Percentiles rank a stretch among this genome's conserved stretches.
These are phyloP conservation scores for Phlebiopsis flavidoalba DNA, from an alignment of 768 basidiomycete genomes.

Conservation along the genomic window DNA sequence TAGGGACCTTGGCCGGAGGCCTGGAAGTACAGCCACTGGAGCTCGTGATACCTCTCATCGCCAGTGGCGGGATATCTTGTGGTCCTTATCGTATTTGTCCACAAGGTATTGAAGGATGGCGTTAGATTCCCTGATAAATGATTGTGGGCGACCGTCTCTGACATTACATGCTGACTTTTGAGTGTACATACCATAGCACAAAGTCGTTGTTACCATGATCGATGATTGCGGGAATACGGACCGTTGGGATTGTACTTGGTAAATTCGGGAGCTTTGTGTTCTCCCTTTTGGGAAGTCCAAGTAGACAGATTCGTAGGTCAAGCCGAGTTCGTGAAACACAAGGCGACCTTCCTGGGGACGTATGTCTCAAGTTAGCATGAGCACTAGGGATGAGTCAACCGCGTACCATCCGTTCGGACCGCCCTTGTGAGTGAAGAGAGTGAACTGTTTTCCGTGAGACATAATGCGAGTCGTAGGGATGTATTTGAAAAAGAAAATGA, in stretches of 20 bases:
- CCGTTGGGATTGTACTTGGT: conserved; percentile 29
- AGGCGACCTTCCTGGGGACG: conserved; percentile 19
- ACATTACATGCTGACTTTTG: neutral
- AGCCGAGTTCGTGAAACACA: conserved; percentile 23
- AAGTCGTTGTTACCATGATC: conserved; percentile 30
- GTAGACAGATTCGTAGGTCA: conserved; percentile 21
- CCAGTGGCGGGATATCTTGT: conserved; percentile 20
- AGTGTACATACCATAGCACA: conserved; percentile 20
- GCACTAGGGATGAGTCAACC: conserved; percentile 15
- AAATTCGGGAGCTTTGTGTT: conserved; percentile 22
- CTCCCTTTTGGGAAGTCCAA: conserved; percentile 19
- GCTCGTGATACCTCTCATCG: conserved; percentile 14
- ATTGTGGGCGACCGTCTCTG: neutral
- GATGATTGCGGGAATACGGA: conserved; percentile 30
- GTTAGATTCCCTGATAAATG: conserved; percentile 23
- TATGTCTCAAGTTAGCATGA: neutral
- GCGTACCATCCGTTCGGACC: too few relatives aligned
- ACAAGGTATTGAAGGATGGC: conserved; percentile 39
- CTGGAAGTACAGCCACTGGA: conserved; percentile 42
- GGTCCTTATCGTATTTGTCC: conserved; percentile 37
- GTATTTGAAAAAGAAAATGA: neutral
- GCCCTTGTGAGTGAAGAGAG: too few relatives aligned
- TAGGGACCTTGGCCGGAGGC: conserved; percentile 25
- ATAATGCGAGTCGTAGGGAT: conserved; percentile 1
- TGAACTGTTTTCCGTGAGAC: conserved; percentile 28